Evolutionary conservation across 108 stramenopile genomes (phyloP).

Genomic region (Cylindrotheca closterium): DNA sequence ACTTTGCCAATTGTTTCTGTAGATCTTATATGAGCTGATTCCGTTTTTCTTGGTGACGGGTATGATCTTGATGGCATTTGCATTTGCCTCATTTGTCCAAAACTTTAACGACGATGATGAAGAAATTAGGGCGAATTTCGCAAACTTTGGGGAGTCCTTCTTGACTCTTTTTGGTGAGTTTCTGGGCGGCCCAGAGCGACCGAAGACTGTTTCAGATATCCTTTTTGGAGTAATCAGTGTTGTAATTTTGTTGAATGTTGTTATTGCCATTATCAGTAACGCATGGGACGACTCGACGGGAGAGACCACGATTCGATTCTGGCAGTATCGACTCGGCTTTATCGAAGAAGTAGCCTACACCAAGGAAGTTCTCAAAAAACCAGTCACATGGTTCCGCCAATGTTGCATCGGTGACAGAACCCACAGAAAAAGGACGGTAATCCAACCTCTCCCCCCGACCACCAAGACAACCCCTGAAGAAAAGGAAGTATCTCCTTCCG

Average conservation of each 20-base stretch:
- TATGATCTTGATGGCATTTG: neutral
- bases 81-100: neutral
- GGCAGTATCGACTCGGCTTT: neutral
- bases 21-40: neutral
- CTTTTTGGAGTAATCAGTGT: neutral
- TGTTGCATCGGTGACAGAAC: no score
- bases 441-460: neutral
- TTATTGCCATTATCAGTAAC: neutral
- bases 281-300: neutral
- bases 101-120: neutral
- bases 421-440: neutral
- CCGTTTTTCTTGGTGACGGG: neutral
- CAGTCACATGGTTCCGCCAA: no score
- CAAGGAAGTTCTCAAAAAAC: neutral
- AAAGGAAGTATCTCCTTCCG: neutral
- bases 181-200: neutral
- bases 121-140: neutral
- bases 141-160: neutral
- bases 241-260: neutral
- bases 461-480: neutral
- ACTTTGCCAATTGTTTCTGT: neutral
- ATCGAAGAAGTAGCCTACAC: neutral
- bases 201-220: neutral
- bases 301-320: neutral
- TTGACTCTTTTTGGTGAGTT: neutral